Evolutionary conservation across 2,329 filamentous ascomycete genomes (phyloP).

Genomic region (Penicillium sp.): DNA sequence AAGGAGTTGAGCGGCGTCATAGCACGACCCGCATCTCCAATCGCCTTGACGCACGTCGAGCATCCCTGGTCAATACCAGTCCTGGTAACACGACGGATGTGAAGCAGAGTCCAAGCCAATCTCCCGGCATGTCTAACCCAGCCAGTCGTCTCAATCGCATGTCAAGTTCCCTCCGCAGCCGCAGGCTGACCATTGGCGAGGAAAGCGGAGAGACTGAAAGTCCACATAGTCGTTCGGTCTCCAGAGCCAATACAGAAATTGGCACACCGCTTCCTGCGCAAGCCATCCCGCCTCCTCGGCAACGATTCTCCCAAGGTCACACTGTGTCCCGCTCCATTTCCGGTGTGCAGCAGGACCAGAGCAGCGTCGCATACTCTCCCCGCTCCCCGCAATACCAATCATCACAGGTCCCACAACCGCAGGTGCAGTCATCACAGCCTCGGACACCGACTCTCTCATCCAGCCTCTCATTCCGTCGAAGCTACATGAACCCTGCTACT

Average conservation of each 20-base stretch:
- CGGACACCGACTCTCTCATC: slow-evolving; percentile 25
- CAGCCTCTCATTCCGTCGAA: slow-evolving; percentile 33
- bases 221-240: slow-evolving; percentile 31
- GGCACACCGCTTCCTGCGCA: slow-evolving; percentile 23
- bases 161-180: slow-evolving; percentile 33
- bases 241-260: slow-evolving; percentile 39
- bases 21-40: slow-evolving; percentile 24
- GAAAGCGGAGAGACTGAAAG: slow-evolving; percentile 25
- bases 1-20: slow-evolving; percentile 22
- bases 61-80: slow-evolving; percentile 28
- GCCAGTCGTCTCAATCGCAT: slow-evolving; percentile 34
- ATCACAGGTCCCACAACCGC: slow-evolving; percentile 16
- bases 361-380: slow-evolving; percentile 15
- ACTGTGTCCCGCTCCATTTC: slow-evolving; percentile 21
- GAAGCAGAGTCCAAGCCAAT: slow-evolving; percentile 11
- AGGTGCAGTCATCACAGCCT: slow-evolving; percentile 13
- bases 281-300: slow-evolving; percentile 26
- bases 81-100: slow-evolving; percentile 16
- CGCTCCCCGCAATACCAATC: slow-evolving; percentile 20
- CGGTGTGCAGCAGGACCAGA: slow-evolving; percentile 19
- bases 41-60: slow-evolving; percentile 35
- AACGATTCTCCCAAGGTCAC: slow-evolving; percentile 28
- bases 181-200: slow-evolving; percentile 33
- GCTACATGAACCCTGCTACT: slow-evolving; percentile 26
- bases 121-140: slow-evolving; percentile 21